Evolutionary conservation across 2,329 filamentous ascomycete species (phyloP).

Genomic region (Fusarium sp.): DNA sequence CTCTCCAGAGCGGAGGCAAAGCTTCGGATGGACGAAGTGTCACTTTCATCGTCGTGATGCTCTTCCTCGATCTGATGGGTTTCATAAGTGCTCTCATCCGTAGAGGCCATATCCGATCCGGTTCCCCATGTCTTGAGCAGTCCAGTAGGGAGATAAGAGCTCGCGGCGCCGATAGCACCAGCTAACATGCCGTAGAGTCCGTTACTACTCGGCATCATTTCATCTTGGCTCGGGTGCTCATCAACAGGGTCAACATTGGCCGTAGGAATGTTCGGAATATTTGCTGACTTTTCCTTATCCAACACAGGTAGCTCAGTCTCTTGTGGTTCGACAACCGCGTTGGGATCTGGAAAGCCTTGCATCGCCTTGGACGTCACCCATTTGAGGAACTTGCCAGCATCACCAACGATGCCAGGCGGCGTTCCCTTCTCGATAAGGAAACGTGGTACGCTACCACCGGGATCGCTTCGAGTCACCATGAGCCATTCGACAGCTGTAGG

Average conservation of each 20-base stretch:
- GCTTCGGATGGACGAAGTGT: slow-evolving; percentile 59
- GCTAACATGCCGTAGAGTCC: slow-evolving; percentile 69
- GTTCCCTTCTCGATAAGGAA: slow-evolving; percentile 94
- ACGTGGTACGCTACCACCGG: slow-evolving; percentile 86
- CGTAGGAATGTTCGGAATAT: slow-evolving; percentile 45
- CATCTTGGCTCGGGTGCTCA: slow-evolving; percentile 38
- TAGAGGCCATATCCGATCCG: slow-evolving; percentile 42
- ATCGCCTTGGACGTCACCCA: slow-evolving; percentile 68
- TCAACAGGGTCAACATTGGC: slow-evolving; percentile 42
- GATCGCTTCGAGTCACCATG: slow-evolving; percentile 91
- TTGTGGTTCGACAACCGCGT: slow-evolving; percentile 4
- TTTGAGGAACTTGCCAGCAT: slow-evolving; percentile 84
- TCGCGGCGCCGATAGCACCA: slow-evolving; percentile 63
- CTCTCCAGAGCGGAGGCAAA: slow-evolving; percentile 62
- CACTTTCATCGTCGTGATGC: slow-evolving; percentile 49
- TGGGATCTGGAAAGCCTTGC: slow-evolving; percentile 48
- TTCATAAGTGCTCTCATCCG: slow-evolving; percentile 43
- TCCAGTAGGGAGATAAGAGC: slow-evolving; percentile 57
- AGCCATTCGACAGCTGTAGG: slow-evolving; percentile 81
- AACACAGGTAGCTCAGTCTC: slow-evolving; percentile 3
- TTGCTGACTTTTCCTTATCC: slow-evolving; percentile 5
- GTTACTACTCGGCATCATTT: slow-evolving; percentile 52
- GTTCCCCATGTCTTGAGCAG: slow-evolving; percentile 47
- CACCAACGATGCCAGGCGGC: slow-evolving; percentile 80
- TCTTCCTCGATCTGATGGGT: slow-evolving; percentile 40